A percentile compares a stretch with the other conserved stretches of the same genome.
phyloP scores from a whole-genome alignment of 1,284 basidiomycete species.

The Leccinum solheimii region DNA sequence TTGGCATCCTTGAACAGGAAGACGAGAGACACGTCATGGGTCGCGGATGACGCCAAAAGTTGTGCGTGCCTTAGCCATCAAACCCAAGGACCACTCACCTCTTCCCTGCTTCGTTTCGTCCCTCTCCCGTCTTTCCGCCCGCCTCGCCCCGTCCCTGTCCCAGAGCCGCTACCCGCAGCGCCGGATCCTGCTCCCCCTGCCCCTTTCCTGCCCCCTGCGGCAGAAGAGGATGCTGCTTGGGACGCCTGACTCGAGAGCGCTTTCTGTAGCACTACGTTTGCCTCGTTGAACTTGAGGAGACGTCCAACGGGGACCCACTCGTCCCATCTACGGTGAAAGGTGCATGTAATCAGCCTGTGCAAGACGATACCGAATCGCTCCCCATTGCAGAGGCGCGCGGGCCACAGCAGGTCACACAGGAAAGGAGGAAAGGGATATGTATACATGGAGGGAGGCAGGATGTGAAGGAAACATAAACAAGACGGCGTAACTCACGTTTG shows the following conservation, averaged over 20 bases:
- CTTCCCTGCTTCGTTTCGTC: slow-evolving; percentile 41
- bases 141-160: slow-evolving; percentile 24
- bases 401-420: neutral
- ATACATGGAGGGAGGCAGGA: neutral
- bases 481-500: slow-evolving; percentile 69
- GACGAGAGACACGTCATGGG: neutral
- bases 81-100: slow-evolving; percentile 22
- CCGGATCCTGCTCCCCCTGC: slow-evolving; percentile 20
- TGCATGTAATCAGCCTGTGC: neutral
- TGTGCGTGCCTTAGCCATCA: neutral
- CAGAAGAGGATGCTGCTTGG: slow-evolving; percentile 38
- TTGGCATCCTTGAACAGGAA: neutral
- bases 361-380: neutral
- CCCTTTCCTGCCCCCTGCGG: slow-evolving; percentile 32
- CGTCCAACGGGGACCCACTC: slow-evolving; percentile 92
- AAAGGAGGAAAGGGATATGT: neutral
- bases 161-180: slow-evolving; percentile 23
- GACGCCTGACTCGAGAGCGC: slow-evolving; percentile 46
- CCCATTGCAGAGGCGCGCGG: neutral
- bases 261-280: slow-evolving; percentile 83
- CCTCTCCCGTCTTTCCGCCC: slow-evolving; percentile 36
- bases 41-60: neutral
- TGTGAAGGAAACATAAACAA: neutral
- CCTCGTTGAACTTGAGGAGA: slow-evolving; percentile 85
- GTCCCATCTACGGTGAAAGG: slow-evolving; percentile 78